A percentile compares a stretch with the other conserved stretches of the same genome.
These are phyloP conservation scores for Diaporthe eres DNA, from an alignment of 2,329 filamentous ascomycete species.

Conservation along the genomic window DNA sequence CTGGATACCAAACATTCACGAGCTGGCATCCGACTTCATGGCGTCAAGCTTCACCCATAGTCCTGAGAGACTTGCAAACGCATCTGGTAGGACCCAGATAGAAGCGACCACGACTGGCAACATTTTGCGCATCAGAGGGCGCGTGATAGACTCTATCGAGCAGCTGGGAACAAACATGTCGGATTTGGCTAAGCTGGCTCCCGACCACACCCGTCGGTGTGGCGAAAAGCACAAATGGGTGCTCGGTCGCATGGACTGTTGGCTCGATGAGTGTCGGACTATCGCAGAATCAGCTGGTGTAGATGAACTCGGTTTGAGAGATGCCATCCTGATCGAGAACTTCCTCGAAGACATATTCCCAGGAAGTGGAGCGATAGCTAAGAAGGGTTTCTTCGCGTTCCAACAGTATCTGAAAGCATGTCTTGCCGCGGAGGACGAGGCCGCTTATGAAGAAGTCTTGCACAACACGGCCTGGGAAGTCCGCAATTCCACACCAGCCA, in stretches of 20 bases:
- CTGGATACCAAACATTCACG: background rate
- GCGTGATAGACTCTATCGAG: background rate
- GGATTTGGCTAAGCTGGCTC: no score
- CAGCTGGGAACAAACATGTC: background rate
- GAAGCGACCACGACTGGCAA: background rate
- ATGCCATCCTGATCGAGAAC: background rate
- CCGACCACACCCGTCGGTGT: no score
- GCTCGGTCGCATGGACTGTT: background rate
- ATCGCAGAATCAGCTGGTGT: background rate
- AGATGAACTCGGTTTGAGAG: background rate
- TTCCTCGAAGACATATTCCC: background rate
- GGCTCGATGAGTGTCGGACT: background rate
- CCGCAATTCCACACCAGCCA: background rate
- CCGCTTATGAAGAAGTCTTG: background rate
- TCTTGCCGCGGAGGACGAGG: background rate
- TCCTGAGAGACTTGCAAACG: background rate
- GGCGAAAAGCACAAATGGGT: no score
- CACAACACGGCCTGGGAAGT: background rate
- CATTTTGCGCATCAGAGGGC: background rate
- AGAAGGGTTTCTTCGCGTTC: background rate
- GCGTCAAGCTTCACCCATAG: no score
- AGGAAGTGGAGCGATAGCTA: background rate
- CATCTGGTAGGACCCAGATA: background rate
- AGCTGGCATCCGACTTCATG: background rate
- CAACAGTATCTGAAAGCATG: background rate